phyloP scores from a whole-genome alignment of 345 rosid genomes.

The Pseudoturritis turrita region DNA sequence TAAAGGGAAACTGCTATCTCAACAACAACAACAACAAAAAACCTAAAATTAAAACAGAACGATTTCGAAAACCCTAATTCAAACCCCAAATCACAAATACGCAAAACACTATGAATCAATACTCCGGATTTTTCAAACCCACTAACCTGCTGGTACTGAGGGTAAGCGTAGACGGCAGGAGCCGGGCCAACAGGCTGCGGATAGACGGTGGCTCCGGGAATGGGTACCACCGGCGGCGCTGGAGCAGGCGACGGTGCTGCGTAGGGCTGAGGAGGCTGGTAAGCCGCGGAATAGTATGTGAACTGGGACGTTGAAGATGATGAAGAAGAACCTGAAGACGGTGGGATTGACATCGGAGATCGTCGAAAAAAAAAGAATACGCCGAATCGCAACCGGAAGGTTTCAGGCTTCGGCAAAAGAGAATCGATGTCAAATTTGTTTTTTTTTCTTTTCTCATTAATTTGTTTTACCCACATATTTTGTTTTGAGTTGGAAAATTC shows the following conservation, averaged over 20 bases:
- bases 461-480: neutral
- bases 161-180: conserved; percentile 60
- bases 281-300: conserved; percentile 49
- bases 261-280: conserved; percentile 41
- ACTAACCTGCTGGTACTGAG: conserved; percentile 79
- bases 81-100: neutral
- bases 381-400: conserved; percentile 1
- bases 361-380: neutral
- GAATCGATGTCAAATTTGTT: neutral
- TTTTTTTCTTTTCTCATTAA: neutral
- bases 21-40: neutral
- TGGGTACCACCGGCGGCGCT: conserved; percentile 32
- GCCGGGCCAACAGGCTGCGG: conserved; percentile 47
- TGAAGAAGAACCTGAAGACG: conserved; percentile 33
- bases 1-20: neutral
- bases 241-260: conserved; percentile 29
- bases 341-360: conserved; percentile 44
- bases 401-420: neutral
- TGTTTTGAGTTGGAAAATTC: neutral
- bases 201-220: conserved; percentile 43
- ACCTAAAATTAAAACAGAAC: neutral
- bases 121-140: neutral
- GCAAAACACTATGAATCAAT: neutral
- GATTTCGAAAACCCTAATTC: conserved; percentile 19
- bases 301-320: conserved; percentile 39